Evolutionary conservation across 108 stramenopile species (phyloP).

Genomic region (Stephanodiscus minutulus): DNA sequence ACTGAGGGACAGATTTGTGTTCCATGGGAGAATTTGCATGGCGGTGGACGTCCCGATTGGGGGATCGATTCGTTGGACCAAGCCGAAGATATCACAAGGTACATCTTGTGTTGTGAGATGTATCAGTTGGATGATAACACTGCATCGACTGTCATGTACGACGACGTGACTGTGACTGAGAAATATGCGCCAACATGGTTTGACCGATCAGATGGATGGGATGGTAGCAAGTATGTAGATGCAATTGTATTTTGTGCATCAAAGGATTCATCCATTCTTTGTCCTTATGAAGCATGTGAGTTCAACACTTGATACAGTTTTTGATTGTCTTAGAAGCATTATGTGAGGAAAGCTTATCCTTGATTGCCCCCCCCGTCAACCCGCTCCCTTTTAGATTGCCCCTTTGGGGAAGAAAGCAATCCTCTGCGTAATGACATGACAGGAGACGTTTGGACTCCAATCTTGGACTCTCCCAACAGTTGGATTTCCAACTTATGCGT

Average conservation of each 20-base stretch:
- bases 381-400: too few species aligned
- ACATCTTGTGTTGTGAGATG: conserved; percentile 30
- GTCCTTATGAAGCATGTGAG: conserved; percentile 12
- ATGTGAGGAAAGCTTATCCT: too few species aligned
- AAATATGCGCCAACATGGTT: conserved; percentile 12
- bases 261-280: neutral
- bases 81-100: conserved; percentile 23
- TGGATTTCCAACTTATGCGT: too few species aligned
- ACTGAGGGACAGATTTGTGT: neutral
- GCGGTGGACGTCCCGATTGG: conserved; percentile 5
- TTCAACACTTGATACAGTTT: neutral
- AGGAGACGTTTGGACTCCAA: too few species aligned
- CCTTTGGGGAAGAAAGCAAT: too few species aligned
- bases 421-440: too few species aligned
- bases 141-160: neutral
- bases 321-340: neutral
- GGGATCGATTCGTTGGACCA: conserved; percentile 16
- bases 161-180: neutral
- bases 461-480: too few species aligned
- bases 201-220: conserved; percentile 30
- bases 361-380: neutral
- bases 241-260: conserved; percentile 19
- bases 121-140: neutral
- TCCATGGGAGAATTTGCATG: conserved; percentile 3
- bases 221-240: conserved; percentile 7